Evolutionary conservation across 2,329 filamentous ascomycete genomes (phyloP).

Genomic region (Sordariomycetes sp.): DNA sequence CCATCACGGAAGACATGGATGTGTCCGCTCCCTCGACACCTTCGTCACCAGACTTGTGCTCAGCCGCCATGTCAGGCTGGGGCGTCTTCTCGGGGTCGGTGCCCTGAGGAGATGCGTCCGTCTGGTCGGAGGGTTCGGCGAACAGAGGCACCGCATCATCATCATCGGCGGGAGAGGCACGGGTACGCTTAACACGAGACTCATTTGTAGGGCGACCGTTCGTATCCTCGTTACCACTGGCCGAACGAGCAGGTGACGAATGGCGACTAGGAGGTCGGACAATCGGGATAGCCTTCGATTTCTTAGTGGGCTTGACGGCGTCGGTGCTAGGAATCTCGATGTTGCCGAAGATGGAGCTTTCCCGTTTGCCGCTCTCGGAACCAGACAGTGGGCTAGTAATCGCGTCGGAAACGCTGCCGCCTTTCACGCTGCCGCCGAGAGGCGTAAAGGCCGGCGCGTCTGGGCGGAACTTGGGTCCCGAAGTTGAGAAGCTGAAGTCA

Average conservation of each 20-base stretch:
- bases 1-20: conserved; percentile 41
- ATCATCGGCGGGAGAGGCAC: conserved; percentile 52
- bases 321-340: conserved; percentile 49
- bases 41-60: conserved; percentile 22
- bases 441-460: conserved; percentile 72
- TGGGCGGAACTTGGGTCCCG: conserved; percentile 60
- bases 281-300: conserved; percentile 78
- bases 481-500: conserved; percentile 58
- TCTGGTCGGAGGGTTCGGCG: conserved; percentile 39
- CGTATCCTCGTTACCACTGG: conserved; percentile 33
- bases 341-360: conserved; percentile 55
- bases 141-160: conserved; percentile 63
- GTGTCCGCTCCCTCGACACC: conserved; percentile 31
- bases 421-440: conserved; percentile 27
- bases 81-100: conserved; percentile 12
- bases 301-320: conserved; percentile 54
- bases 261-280: conserved; percentile 50
- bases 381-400: conserved; percentile 35
- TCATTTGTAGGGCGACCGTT: conserved; percentile 52
- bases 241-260: conserved; percentile 18
- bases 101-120: conserved; percentile 1
- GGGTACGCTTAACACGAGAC: conserved; percentile 65
- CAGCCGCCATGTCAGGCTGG: conserved; percentile 15
- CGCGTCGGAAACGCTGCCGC: conserved; percentile 30
- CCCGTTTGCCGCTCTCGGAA: conserved; percentile 29